phyloP scores from a whole-genome alignment of 441 rosid genomes.

The Codiaeum variegatum region DNA sequence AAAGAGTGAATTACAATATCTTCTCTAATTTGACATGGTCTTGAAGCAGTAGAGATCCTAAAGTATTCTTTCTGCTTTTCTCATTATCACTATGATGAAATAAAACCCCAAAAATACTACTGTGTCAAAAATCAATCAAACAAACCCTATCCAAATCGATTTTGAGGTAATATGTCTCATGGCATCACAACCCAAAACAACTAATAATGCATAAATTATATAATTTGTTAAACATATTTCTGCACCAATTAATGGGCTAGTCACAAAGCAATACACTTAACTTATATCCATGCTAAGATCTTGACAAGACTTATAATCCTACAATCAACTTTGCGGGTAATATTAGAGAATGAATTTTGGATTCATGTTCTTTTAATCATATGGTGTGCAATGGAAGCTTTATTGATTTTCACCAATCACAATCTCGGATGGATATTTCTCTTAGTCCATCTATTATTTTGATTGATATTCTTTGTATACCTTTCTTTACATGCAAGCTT shows the following conservation, averaged over 20 bases:
- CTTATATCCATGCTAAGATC: background rate
- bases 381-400: background rate
- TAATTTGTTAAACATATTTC: background rate
- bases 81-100: too few relatives aligned
- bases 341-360: background rate
- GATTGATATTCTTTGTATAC: background rate
- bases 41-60: too few relatives aligned
- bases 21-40: too few relatives aligned
- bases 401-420: background rate
- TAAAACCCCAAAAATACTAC: too few relatives aligned
- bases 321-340: background rate
- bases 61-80: too few relatives aligned
- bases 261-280: background rate
- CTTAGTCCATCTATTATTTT: background rate
- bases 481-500: background rate
- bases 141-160: too few relatives aligned
- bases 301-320: background rate
- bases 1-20: too few relatives aligned
- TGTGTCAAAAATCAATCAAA: too few relatives aligned
- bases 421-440: background rate
- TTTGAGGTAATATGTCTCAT: too few relatives aligned
- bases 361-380: background rate
- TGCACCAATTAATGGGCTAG: background rate
- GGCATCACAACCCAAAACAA: too few relatives aligned
- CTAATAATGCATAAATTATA: background rate